These are phyloP conservation scores for Cordyceps cicadae DNA, from an alignment of 2,329 filamentous ascomycete species.

Conservation along the genomic window DNA sequence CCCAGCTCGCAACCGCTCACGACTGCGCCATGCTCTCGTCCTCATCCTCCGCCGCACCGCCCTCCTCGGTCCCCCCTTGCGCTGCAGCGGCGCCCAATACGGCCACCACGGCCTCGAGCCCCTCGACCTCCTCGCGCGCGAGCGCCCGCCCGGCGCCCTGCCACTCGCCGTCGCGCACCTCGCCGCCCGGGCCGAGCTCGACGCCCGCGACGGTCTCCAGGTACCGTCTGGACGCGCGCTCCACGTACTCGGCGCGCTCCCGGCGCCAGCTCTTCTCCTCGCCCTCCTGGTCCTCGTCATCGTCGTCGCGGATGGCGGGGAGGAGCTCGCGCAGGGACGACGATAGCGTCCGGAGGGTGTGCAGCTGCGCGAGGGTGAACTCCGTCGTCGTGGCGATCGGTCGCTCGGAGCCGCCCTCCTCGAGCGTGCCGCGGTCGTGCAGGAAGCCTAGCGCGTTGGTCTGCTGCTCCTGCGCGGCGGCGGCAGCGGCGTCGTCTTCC, in stretches of 20 bases:
- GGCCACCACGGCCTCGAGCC: conserved; percentile 37
- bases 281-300: conserved; percentile 15
- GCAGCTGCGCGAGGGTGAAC: conserved; percentile 77
- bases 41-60: neutral
- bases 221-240: conserved; percentile 67
- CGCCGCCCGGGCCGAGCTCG: conserved; percentile 53
- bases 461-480: conserved; percentile 7
- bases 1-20: neutral
- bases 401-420: conserved; percentile 40
- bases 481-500: conserved; percentile 8
- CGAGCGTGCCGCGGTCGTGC: conserved; percentile 42
- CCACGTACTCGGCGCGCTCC: conserved; percentile 74
- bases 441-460: conserved; percentile 46
- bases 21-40: conserved; percentile 13
- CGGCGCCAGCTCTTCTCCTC: conserved; percentile 49
- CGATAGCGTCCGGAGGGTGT: conserved; percentile 62
- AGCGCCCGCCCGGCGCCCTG: conserved; percentile 45
- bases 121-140: conserved; percentile 46
- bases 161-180: conserved; percentile 58
- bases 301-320: conserved; percentile 44
- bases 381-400: conserved; percentile 63
- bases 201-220: conserved; percentile 63
- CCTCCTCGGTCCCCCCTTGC: conserved; percentile 1
- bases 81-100: neutral
- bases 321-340: conserved; percentile 53